Evolutionary conservation across 176 grass and related monocot species (phyloP), one percentile per base, ranked within the genome.

Genomic region (Oropetium thomaeum): DNA sequence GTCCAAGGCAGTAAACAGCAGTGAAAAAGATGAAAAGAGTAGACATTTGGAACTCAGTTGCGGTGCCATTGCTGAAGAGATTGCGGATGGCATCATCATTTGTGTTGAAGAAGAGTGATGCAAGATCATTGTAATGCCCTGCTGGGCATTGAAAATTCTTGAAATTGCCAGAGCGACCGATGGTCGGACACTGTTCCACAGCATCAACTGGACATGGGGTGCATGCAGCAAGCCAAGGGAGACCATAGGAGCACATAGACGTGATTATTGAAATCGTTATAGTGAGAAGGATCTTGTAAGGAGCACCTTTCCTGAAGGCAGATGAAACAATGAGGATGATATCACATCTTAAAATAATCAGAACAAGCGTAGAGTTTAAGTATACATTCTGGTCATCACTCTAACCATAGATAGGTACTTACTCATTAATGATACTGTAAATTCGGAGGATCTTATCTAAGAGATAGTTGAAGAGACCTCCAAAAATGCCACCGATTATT

Each of bases 31-130:
- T 53, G 69, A 91, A 81, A 45, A 97, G 90, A 64, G 86, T 81
- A 38, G 79, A 93, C 49, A 91, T 67, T 38, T 60, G 81, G 70
- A 91, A 97, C 75, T 92, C 88, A 28, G 72, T 68, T 1, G 63
- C 47, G 0, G 90, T 97, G 62, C 86, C 86, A 8, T 71, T 74
- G 27, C 88, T 93, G 73, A 97, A 97, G 66, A 97, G 88, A 64
- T 91, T 97, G 83, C 94, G 90, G 62, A 97, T 90, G 76, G 93
- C 93, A 43, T 97, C 93, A 22, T 93, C 90, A n/a, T 97, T 97
- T 51, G 93, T 97, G 79, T 92, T 93, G 85, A 93, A 89, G 82
- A 93, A 90, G 53, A 97, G 90, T 70, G 90, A 92, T 15, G 87
- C 87, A 27, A 97, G 87, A 71, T 80, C 93, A 47, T 97, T 97